Evolutionary conservation across 177 flowering plant genomes (phyloP), one percentile per base, ranked within the genome.

Genomic region (Tripterygium wilfordii): DNA sequence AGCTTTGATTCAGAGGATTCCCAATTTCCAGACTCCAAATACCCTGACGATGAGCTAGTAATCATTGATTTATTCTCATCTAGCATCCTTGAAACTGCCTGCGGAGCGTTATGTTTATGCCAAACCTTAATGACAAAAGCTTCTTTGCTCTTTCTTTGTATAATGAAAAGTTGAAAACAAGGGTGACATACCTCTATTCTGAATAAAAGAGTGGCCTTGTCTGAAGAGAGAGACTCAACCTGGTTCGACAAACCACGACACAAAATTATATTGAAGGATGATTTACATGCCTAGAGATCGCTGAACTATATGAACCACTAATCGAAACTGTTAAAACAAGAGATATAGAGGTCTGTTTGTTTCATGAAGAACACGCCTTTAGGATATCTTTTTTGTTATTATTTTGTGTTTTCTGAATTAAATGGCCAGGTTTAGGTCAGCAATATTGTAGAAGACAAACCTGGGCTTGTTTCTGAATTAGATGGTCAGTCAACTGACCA

Each of bases 381-480:
- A n/a, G n/a, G n/a, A n/a, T n/a, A n/a, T n/a, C n/a, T n/a, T n/a
- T n/a, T n/a, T n/a, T n/a, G n/a, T n/a, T n/a, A n/a, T n/a, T n/a
- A n/a, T n/a, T n/a, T n/a, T n/a, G n/a, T n/a, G n/a, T n/a, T n/a
- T n/a, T n/a, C n/a, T n/a, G n/a, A n/a, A n/a, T n/a, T n/a, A n/a
- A n/a, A n/a, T n/a, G n/a, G n/a, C n/a, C n/a, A n/a, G n/a, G n/a
- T n/a, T n/a, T n/a, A n/a, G n/a, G n/a, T n/a, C n/a, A n/a, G n/a
- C n/a, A n/a, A n/a, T n/a, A n/a, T n/a, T n/a, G n/a, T 18, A n/a
- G 33, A 41, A 40, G 31, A 55, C 51, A 41, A 54, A 91, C 98
- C 96, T 88, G 95, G 14, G 95, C 76, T 64, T 91, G 98, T 63
- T 91, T 91, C 72, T 88, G 95, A 62, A 91, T 91, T 56, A 91